Evolutionary conservation across 768 basidiomycete genomes (phyloP).

Genomic region (Trametes villosa): DNA sequence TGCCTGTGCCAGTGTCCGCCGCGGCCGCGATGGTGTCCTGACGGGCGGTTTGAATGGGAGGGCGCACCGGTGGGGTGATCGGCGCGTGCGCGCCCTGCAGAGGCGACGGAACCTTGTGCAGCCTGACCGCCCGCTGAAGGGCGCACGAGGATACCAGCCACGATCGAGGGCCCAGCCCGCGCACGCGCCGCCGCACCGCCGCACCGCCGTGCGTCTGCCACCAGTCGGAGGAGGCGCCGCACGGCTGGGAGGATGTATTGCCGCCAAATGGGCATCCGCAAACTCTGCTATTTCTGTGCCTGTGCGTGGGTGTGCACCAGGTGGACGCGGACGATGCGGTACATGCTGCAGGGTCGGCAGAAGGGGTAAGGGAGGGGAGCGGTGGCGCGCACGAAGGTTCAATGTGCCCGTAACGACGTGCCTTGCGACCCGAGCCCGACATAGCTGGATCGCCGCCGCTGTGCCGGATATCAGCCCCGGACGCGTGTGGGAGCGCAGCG

Average conservation of each 20-base stretch:
- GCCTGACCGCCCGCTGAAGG: constrained; percentile 4
- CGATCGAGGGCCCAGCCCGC: too few species aligned
- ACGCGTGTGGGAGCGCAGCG: neutral
- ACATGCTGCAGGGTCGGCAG: too few species aligned
- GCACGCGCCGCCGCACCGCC: neutral
- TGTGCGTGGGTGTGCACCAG: too few species aligned
- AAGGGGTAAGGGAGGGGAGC: neutral
- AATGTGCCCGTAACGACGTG: constrained; percentile 10
- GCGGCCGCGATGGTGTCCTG: neutral
- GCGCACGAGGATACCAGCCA: constrained; percentile 16
- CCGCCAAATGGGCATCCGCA: neutral
- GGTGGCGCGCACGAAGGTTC: constrained; percentile 14
- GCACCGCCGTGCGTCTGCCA: neutral
- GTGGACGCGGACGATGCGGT: neutral
- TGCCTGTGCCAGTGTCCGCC: neutral
- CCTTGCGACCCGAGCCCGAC: constrained; percentile 5
- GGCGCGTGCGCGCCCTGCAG: neutral
- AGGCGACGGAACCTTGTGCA: constrained; percentile 9
- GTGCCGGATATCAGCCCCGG: constrained; percentile 7
- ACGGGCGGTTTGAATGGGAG: neutral
- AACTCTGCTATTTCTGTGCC: constrained; percentile 1
- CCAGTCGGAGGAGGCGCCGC: neutral
- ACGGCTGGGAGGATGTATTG: too few species aligned
- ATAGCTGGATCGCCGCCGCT: constrained; percentile 5
- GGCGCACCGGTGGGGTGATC: neutral